phyloP scores from a whole-genome alignment of 108 stramenopile species.

The Nitzschia palea region DNA sequence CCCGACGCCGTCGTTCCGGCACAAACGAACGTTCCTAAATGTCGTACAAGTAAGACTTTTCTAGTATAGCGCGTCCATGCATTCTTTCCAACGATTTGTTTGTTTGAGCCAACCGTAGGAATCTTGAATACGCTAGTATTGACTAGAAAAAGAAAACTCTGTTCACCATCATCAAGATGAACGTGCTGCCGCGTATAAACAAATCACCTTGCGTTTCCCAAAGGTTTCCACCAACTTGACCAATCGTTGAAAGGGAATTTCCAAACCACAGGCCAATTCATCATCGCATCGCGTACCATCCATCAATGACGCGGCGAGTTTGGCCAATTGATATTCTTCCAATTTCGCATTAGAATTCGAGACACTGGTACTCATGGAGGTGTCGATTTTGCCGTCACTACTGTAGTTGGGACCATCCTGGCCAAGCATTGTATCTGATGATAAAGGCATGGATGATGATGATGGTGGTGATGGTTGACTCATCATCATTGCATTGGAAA shows the following conservation, averaged over 20 bases:
- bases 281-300: conserved; percentile 82
- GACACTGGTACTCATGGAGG: background rate
- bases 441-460: too few relatives aligned
- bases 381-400: too few relatives aligned
- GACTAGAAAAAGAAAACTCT: too few relatives aligned
- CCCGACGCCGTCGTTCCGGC: background rate
- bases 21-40: background rate
- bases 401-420: too few relatives aligned
- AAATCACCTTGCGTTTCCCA: conserved; percentile 23
- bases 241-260: conserved; percentile 59
- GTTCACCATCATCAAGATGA: background rate
- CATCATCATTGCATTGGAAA: too few relatives aligned
- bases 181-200: conserved; percentile 5
- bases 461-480: background rate
- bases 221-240: conserved; percentile 45
- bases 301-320: conserved; percentile 54
- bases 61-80: background rate
- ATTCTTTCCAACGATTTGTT: background rate
- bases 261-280: conserved; percentile 73
- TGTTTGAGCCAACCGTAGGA: too few relatives aligned
- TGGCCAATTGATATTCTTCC: conserved; percentile 26
- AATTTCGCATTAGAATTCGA: conserved; percentile 4
- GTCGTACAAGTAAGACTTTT: background rate
- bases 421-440: too few relatives aligned
- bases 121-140: too few relatives aligned